phyloP scores from a whole-genome alignment of 2,329 filamentous ascomycete genomes.

The Botrytis medusae region DNA sequence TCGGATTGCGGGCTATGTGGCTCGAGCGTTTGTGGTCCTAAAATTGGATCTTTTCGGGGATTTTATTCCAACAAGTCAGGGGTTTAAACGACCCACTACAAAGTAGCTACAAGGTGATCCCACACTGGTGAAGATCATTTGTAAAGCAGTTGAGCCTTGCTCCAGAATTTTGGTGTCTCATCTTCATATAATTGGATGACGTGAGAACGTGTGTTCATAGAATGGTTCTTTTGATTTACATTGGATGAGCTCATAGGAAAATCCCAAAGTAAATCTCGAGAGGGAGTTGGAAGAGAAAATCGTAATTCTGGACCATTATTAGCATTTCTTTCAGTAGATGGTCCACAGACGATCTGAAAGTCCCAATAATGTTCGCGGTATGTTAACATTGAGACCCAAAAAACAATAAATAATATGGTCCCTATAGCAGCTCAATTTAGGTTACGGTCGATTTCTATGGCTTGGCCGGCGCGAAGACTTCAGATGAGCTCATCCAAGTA shows the following conservation, averaged over 20 bases:
- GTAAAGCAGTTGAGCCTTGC: conserved; percentile 10
- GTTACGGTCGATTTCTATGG: not conserved
- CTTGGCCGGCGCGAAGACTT: not conserved
- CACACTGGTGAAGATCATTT: not conserved
- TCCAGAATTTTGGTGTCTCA: not conserved
- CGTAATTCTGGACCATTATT: not conserved
- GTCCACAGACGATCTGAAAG: not conserved
- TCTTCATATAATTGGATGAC: not conserved
- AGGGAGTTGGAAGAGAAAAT: not conserved
- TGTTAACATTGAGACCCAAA: not conserved
- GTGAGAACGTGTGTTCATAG: not conserved
- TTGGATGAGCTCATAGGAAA: not conserved
- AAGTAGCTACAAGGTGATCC: conserved; percentile 7
- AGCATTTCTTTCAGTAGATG: not conserved
- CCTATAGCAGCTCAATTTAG: not conserved
- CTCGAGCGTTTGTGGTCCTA: conserved; percentile 13
- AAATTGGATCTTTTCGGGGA: conserved; percentile 11
- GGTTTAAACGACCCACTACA: not conserved
- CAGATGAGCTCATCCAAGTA: not conserved
- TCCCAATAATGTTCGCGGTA: not conserved
- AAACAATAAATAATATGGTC: not conserved
- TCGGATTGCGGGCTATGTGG: not conserved
- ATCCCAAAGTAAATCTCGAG: not conserved
- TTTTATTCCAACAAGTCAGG: conserved; percentile 6
- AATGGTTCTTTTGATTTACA: not conserved